Percentiles rank a stretch among this genome's conserved stretches.
These are phyloP conservation scores for Moesziomyces globuligerus DNA, from an alignment of 1,284 basidiomycete genomes.

Conservation along the genomic window DNA sequence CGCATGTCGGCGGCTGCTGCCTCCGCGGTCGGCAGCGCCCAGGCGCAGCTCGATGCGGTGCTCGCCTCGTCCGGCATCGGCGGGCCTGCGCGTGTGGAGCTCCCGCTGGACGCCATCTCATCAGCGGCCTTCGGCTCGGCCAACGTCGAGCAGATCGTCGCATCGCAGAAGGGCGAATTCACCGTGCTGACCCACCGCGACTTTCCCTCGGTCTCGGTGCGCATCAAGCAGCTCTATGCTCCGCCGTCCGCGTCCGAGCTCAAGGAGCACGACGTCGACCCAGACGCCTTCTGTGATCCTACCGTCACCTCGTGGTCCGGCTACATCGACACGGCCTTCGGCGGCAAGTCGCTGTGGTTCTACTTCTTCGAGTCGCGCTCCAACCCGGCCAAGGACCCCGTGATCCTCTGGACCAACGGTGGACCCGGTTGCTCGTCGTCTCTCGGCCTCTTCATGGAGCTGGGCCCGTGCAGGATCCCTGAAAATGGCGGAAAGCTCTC, in stretches of 20 bases:
- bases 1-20: not conserved
- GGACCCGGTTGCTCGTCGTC: constrained; percentile 68
- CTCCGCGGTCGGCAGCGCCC: constrained; percentile 8
- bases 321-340: constrained; percentile 72
- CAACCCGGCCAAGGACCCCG: constrained; percentile 75
- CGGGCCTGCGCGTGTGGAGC: constrained; percentile 40
- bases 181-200: constrained; percentile 52
- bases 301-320: constrained; percentile 61
- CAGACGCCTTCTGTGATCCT: constrained; percentile 61
- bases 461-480: constrained; percentile 71
- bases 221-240: constrained; percentile 54
- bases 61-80: constrained; percentile 21
- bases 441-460: constrained; percentile 75
- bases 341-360: constrained; percentile 80
- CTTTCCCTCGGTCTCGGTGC: constrained; percentile 53
- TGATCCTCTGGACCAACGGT: constrained; percentile 67
- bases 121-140: constrained; percentile 32
- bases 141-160: constrained; percentile 42
- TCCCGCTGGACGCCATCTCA: constrained; percentile 44
- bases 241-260: constrained; percentile 25
- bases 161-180: constrained; percentile 39
- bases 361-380: constrained; percentile 83
- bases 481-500: constrained; percentile 22
- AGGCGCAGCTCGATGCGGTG: constrained; percentile 22
- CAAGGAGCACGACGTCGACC: constrained; percentile 42